Conservation (phyloP, 2,329 filamentous ascomycete species). For the Venturia pyrina region DNA sequence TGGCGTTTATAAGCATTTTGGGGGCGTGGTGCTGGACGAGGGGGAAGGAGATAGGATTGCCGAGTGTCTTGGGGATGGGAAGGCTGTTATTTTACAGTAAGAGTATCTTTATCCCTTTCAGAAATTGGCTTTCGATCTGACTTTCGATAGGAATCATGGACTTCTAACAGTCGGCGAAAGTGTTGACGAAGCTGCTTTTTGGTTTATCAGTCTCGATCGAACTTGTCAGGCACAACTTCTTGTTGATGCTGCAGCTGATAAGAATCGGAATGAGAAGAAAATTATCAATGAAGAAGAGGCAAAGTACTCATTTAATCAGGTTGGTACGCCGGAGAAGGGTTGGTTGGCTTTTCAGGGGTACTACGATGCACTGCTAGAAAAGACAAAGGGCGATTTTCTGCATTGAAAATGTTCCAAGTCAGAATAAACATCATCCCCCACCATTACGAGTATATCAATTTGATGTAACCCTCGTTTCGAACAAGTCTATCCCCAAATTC, state of each 20-base stretch:
- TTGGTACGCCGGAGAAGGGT: conserved; percentile 40
- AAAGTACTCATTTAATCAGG: conserved; percentile 28
- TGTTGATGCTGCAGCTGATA: conserved; percentile 31
- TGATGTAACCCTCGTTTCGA: no score
- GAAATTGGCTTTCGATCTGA: neutral
- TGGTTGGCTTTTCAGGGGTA: conserved; percentile 45
- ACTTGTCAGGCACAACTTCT: conserved; percentile 37
- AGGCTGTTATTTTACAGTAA: conserved; percentile 26
- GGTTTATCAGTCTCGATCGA: conserved; percentile 36
- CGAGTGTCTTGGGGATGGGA: conserved; percentile 25
- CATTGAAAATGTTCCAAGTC: conserved; percentile 17
- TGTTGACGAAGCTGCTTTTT: conserved; percentile 36
- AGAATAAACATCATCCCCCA: no score
- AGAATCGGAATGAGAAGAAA: conserved; percentile 30
- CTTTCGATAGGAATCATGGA: conserved; percentile 24
- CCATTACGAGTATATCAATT: no score
- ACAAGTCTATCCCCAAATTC: no score
- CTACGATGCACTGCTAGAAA: conserved; percentile 43
- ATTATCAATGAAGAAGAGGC: conserved; percentile 32
- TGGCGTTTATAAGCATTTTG: conserved; percentile 31
- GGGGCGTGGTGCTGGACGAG: conserved; percentile 31
- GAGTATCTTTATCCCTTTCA: neutral
- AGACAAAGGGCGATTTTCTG: conserved; percentile 41
- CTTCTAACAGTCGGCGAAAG: conserved; percentile 28
- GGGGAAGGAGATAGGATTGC: conserved; percentile 37